Evolutionary conservation across 2,329 filamentous ascomycete genomes (phyloP).

Genomic region (Fusarium sp.): DNA sequence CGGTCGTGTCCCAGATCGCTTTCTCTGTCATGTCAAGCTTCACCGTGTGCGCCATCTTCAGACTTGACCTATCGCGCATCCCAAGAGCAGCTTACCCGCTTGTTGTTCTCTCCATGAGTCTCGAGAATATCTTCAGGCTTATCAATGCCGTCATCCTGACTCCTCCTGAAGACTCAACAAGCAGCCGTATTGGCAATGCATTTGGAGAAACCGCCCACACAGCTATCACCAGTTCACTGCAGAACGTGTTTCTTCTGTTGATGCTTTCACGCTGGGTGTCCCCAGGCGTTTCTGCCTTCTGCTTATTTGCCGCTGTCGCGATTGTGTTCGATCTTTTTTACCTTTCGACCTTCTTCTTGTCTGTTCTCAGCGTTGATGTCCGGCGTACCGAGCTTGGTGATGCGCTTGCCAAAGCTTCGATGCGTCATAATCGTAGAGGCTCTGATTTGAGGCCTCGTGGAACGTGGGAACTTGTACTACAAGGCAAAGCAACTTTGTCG

Average conservation of each 20-base stretch:
- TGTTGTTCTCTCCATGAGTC: constrained; percentile 78
- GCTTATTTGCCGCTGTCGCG: constrained; percentile 78
- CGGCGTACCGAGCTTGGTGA: constrained; percentile 79
- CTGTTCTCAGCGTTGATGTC: constrained; percentile 82
- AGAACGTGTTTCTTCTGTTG: constrained; percentile 74
- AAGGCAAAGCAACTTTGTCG: constrained; percentile 72
- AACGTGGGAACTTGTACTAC: constrained; percentile 69
- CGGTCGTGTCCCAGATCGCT: constrained; percentile 74
- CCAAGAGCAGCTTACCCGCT: constrained; percentile 79
- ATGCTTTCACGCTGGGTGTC: constrained; percentile 73
- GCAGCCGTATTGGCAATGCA: constrained; percentile 75
- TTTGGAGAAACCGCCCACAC: constrained; percentile 78
- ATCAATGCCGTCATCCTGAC: constrained; percentile 82
- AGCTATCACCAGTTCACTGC: constrained; percentile 71
- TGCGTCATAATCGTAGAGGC: constrained; percentile 49
- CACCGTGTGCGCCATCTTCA: constrained; percentile 78
- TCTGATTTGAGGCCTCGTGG: constrained; percentile 37
- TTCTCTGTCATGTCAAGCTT: constrained; percentile 82
- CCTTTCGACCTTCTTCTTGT: constrained; percentile 80
- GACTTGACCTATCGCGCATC: constrained; percentile 78
- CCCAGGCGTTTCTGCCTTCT: constrained; percentile 77
- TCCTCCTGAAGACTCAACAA: constrained; percentile 72
- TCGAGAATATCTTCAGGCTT: constrained; percentile 81
- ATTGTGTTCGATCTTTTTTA: constrained; percentile 82
- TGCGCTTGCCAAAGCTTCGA: constrained; percentile 67